Percentiles rank a stretch among this genome's conserved stretches.
Evolutionary conservation across 2,329 filamentous ascomycete genomes (phyloP).

Genomic region (Magnaporthiopsis incrustans): DNA sequence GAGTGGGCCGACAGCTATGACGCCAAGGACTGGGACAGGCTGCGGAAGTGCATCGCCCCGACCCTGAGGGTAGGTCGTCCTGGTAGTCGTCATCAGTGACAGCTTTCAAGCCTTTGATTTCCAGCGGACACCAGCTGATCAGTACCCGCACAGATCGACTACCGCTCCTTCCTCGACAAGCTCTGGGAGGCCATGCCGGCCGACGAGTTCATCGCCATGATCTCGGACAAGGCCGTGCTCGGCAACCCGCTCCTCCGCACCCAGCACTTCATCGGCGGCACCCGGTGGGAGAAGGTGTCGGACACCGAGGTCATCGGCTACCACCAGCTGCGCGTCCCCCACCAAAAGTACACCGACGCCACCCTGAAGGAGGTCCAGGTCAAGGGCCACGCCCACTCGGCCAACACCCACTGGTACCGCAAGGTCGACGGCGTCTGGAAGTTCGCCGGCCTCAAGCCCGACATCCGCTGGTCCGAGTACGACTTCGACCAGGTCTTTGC

Average conservation of each 20-base stretch:
- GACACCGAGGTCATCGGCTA: slow-evolving; percentile 48
- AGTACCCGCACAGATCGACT: slow-evolving; percentile 50
- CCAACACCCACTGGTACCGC: slow-evolving; percentile 47
- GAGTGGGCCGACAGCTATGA: slow-evolving; percentile 59
- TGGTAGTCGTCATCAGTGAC: neutral
- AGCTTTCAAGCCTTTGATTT: neutral
- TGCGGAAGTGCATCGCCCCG: slow-evolving; percentile 53
- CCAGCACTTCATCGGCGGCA: slow-evolving; percentile 54
- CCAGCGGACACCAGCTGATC: neutral
- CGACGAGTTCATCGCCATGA: slow-evolving; percentile 50
- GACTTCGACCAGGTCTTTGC: slow-evolving; percentile 32
- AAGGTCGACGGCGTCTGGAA: slow-evolving; percentile 52
- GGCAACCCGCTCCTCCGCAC: slow-evolving; percentile 53
- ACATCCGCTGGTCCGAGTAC: slow-evolving; percentile 48
- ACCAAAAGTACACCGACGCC: slow-evolving; percentile 50
- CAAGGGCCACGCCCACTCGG: slow-evolving; percentile 51
- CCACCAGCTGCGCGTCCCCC: slow-evolving; percentile 52
- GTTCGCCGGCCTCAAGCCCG: slow-evolving; percentile 45
- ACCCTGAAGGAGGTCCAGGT: slow-evolving; percentile 36
- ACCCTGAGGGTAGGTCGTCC: slow-evolving; percentile 34
- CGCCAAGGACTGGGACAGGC: slow-evolving; percentile 54
- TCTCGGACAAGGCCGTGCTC: slow-evolving; percentile 45
- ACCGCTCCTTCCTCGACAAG: slow-evolving; percentile 52
- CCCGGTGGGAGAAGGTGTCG: slow-evolving; percentile 47
- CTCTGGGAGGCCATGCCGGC: slow-evolving; percentile 52